These are phyloP conservation scores for Chlamydomonas reinhardtii DNA, from an alignment of 163 green algal genomes.

Conservation along the genomic window DNA sequence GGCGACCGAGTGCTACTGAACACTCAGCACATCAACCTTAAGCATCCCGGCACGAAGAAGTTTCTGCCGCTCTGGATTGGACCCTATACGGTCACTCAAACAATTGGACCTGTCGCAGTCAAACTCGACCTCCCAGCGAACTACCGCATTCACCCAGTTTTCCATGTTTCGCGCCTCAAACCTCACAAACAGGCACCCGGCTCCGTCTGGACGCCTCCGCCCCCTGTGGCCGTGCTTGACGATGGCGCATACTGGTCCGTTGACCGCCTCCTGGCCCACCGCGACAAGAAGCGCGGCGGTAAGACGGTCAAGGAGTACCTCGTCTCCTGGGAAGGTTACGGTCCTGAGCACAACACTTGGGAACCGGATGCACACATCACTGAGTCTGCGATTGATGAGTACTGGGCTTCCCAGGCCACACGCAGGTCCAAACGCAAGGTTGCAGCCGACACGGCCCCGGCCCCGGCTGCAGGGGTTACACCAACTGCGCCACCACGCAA, in stretches of 20 bases:
- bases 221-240: not conserved
- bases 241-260: not conserved
- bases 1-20: not conserved
- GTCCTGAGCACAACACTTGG: not conserved
- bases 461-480: too few species aligned
- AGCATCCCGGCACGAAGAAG: not conserved
- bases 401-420: not conserved
- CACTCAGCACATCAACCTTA: slow-evolving; percentile 9
- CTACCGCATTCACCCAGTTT: not conserved
- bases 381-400: not conserved
- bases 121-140: not conserved
- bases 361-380: not conserved
- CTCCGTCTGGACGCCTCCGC: not conserved
- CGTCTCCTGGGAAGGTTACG: not conserved
- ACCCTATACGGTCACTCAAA: not conserved
- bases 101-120: not conserved
- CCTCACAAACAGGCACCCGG: not conserved
- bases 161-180: slow-evolving; percentile 2
- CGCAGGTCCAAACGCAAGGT: not conserved
- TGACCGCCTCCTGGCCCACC: not conserved
- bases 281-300: not conserved
- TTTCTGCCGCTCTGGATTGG: not conserved
- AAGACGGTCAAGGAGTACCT: not conserved
- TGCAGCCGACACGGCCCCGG: too few species aligned
- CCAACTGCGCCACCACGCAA: too few species aligned